Evolutionary conservation across 2,329 filamentous ascomycete genomes (phyloP), one percentile per base, ranked within the genome.

Genomic region (Leptographium wingfieldii): DNA sequence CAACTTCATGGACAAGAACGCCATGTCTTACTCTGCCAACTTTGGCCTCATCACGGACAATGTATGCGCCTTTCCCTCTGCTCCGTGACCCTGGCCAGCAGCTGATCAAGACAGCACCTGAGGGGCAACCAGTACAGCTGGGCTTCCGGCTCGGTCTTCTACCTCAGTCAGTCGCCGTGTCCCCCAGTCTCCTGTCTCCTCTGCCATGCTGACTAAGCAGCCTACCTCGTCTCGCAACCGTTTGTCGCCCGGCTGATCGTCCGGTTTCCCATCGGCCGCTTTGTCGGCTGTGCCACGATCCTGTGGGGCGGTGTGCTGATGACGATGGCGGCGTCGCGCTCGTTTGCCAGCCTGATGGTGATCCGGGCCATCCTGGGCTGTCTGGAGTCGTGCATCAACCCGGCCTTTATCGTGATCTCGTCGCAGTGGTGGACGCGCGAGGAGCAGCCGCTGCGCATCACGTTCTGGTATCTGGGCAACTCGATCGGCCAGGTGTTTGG

Each of bases 401-500:
- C 66, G 5, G 66, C 65, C 70, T 64, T 70, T 64, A 66, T 71
- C 29, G 60, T 72, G 19, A 65, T 71, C 12, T 62, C 69, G 22
- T 64, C 64, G 27, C 67, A 68, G 66, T 71, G 69, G 68, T 71
- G 69, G 59, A 69, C 64, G 14, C 46, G 57, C 10, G 35, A 38
- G 5, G 59, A 61, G 43, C 59, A 61, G 51, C 56, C 59, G 6
- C 48, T 27, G 49, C 51, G 56, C 14, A 53, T 63, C 35, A 61
- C 57, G 5, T 59, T 58, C 2, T 64, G 65, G 62, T 79, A 78
- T 58, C 67, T 68, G 58, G 66, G 67, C 25, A 68, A 71, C 59
- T 73, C 76, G 0, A 63, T 82, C 0, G 77, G 77, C 0, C 79
- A 78, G 59, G 66, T 71, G 25, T 55, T 69, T 43, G 68, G 66